Conservation (phyloP, 2,329 filamentous ascomycete species). For the Ceratocystis diversiconidia region DNA sequence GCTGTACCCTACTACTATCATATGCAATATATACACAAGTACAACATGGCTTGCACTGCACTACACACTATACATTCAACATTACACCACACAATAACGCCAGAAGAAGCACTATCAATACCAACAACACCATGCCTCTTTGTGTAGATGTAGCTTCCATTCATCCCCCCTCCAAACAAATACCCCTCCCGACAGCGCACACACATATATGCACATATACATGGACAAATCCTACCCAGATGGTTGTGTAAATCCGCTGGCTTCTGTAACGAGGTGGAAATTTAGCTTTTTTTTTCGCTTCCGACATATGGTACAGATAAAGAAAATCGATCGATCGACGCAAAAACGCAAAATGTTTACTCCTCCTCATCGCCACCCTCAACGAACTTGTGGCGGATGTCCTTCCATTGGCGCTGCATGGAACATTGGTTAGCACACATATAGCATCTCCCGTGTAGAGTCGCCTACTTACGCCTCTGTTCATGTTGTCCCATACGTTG, state of each 20-base stretch:
- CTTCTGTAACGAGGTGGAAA: constrained; percentile 5
- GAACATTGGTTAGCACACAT: constrained; percentile 3
- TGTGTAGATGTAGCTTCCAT: no score
- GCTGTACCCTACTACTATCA: no score
- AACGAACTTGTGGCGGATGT: constrained; percentile 85
- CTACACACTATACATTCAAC: no score
- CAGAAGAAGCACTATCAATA: no score
- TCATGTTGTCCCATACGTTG: constrained; percentile 78
- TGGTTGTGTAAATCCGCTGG: background rate
- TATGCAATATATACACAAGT: no score
- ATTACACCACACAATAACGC: no score
- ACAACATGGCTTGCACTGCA: no score
- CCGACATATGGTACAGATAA: constrained; percentile 13
- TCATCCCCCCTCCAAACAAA: no score
- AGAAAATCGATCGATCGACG: background rate
- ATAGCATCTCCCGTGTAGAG: background rate
- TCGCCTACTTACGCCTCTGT: constrained; percentile 64
- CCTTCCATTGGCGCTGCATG: constrained; percentile 93
- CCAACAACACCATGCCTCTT: no score
- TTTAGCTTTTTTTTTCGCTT: constrained; percentile 15
- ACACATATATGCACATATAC: no score
- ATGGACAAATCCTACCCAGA: background rate
- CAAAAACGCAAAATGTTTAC: constrained; percentile 23
- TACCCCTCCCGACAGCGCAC: no score
- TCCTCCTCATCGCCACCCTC: constrained; percentile 54